phyloP scores from a whole-genome alignment of 2,329 filamentous ascomycete genomes.

The Chrysoporthe puriensis region DNA sequence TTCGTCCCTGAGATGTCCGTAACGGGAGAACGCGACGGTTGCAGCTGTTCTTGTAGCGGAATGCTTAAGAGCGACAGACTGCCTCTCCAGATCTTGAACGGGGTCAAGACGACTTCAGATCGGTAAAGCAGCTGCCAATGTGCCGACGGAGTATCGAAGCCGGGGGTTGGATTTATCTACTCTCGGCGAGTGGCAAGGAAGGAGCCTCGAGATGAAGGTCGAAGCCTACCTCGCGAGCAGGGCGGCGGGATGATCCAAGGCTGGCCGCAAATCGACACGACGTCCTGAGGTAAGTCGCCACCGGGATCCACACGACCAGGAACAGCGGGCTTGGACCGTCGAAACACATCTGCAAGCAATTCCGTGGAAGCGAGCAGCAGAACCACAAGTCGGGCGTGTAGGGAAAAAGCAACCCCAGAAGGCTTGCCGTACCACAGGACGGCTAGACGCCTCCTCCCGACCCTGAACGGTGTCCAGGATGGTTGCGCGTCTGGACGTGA shows the following conservation, averaged over 20 bases:
- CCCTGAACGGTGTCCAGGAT: conserved; percentile 12
- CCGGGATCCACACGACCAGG: conserved; percentile 29
- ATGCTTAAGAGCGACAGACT: conserved; percentile 24
- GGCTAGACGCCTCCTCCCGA: conserved; percentile 11
- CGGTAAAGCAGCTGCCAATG: conserved; percentile 5
- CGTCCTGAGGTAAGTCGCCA: conserved; percentile 25
- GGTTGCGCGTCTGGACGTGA: conserved; percentile 20
- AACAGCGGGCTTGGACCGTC: conserved; percentile 18
- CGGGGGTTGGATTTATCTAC: conserved; percentile 27
- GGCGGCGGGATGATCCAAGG: conserved; percentile 24
- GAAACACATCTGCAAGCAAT: conserved; percentile 24
- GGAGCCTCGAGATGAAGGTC: conserved; percentile 23
- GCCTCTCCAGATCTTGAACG: conserved; percentile 22
- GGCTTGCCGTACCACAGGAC: conserved; percentile 12
- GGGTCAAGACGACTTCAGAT: conserved; percentile 23
- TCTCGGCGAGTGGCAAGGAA: conserved; percentile 22
- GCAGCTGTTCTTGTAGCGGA: conserved; percentile 25
- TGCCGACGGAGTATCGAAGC: conserved; percentile 11
- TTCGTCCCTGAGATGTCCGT: conserved; percentile 20
- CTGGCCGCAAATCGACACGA: conserved; percentile 23
- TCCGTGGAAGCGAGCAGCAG: conserved; percentile 18
- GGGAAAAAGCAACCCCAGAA: conserved; percentile 19
- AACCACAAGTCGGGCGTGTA: conserved; percentile 23
- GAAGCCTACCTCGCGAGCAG: conserved; percentile 26
- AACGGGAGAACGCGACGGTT: conserved; percentile 17